Evolutionary conservation across 1,284 basidiomycete species (phyloP).

Genomic region (Sporisorium scitamineum): DNA sequence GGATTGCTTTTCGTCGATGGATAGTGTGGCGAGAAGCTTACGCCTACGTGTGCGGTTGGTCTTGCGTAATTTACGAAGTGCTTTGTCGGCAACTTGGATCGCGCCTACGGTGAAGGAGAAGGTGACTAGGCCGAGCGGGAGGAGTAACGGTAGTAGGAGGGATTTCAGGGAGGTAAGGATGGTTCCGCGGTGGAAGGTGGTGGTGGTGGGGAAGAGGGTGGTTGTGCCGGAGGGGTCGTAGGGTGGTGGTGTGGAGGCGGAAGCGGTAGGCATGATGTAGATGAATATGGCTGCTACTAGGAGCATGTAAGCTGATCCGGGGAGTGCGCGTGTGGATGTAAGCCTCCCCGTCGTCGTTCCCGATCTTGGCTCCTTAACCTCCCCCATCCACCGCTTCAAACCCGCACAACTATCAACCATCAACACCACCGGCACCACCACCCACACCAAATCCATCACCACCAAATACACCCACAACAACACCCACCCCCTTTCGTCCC

Average conservation of each 20-base stretch:
- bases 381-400: conserved; percentile 8
- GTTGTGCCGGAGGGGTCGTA: conserved; percentile 13
- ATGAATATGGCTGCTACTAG: conserved; percentile 19
- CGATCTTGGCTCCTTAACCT: too few relatives aligned
- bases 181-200: neutral
- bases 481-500: conserved; percentile 33
- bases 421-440: conserved; percentile 40
- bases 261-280: conserved; percentile 25
- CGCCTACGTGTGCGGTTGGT: conserved; percentile 30
- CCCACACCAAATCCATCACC: conserved; percentile 51
- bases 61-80: conserved; percentile 15
- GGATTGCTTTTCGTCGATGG: conserved; percentile 29
- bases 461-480: conserved; percentile 48
- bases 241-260: neutral
- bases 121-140: conserved; percentile 25
- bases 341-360: too few relatives aligned
- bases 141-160: conserved; percentile 20
- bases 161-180: conserved; percentile 8
- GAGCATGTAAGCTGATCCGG: conserved; percentile 28
- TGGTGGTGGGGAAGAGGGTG: neutral
- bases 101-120: conserved; percentile 35
- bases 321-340: conserved; percentile 14
- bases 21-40: conserved; percentile 25
- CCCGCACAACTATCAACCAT: conserved; percentile 40
- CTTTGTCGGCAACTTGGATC: conserved; percentile 36